These are phyloP conservation scores for Sisymbrium irio DNA, from an alignment of 345 rosid species.

Conservation along the genomic window DNA sequence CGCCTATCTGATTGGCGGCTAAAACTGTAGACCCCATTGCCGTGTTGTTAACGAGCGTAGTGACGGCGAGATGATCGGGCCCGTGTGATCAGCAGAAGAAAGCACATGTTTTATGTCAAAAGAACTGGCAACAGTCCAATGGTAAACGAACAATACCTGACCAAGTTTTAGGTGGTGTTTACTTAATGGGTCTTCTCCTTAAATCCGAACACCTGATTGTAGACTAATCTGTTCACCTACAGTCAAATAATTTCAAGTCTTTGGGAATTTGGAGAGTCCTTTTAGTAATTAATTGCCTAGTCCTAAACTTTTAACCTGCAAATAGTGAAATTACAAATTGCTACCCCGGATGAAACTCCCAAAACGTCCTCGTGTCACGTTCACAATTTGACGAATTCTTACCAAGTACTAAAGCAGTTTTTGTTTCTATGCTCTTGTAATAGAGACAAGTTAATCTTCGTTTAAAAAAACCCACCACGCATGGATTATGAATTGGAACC, in stretches of 20 bases:
- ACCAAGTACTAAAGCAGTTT: background rate
- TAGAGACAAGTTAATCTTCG: too few species aligned
- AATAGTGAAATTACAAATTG: background rate
- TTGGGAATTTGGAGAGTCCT: background rate
- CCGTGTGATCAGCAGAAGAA: background rate
- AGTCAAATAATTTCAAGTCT: slow-evolving; percentile 6
- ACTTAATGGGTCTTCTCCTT: background rate
- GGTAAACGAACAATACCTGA: background rate
- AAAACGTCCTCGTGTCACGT: background rate
- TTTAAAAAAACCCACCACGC: background rate
- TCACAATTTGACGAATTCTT: background rate
- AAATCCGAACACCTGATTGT: background rate
- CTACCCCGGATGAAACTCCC: background rate
- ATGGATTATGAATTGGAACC: too few species aligned
- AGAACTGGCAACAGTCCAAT: background rate
- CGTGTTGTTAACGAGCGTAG: background rate
- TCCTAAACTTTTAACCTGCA: background rate
- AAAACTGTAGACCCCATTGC: background rate
- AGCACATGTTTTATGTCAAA: background rate
- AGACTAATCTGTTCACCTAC: background rate
- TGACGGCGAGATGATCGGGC: slow-evolving; percentile 25
- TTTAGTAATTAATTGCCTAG: background rate
- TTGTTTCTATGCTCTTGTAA: too few species aligned
- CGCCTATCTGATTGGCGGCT: slow-evolving; percentile 6
- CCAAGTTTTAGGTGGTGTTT: background rate